Evolutionary conservation across 768 basidiomycete genomes (phyloP).

Genomic region (Trametes cinnabarina): DNA sequence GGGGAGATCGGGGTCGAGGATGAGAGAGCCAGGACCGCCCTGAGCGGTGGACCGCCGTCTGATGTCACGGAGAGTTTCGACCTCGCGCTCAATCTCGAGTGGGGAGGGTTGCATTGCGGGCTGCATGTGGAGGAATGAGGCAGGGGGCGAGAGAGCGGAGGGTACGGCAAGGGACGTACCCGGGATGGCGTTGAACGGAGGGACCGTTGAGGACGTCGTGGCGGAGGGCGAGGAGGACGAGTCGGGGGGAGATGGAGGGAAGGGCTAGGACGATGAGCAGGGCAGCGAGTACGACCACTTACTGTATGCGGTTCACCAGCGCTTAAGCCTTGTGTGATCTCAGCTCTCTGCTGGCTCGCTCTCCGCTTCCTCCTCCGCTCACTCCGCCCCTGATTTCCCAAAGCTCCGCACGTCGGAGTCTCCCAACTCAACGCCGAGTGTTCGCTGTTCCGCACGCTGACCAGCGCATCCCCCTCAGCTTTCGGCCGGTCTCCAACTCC

Average conservation of each 20-base stretch:
- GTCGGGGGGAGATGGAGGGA: background rate
- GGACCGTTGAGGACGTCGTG: background rate
- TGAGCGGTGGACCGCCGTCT: slow-evolving; percentile 76
- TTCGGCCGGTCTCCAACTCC: no score
- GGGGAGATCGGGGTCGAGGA: slow-evolving; percentile 91
- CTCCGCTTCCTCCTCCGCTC: background rate
- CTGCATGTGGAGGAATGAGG: background rate
- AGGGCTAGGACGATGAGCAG: background rate
- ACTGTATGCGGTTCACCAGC: background rate
- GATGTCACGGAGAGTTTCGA: slow-evolving; percentile 82
- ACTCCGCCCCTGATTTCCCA: background rate
- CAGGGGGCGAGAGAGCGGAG: background rate
- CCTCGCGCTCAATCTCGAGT: slow-evolving; percentile 84
- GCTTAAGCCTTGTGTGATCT: background rate
- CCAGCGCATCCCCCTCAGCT: no score
- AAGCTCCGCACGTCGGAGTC: background rate
- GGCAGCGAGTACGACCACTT: background rate
- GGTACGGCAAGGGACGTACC: slow-evolving; percentile 2
- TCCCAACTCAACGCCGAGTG: no score
- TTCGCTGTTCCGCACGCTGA: no score
- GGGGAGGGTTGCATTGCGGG: slow-evolving; percentile 66
- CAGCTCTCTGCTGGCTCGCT: background rate
- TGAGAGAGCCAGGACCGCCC: slow-evolving; percentile 73
- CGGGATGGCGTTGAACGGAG: background rate
- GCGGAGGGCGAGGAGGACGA: background rate